phyloP scores from a whole-genome alignment of 805 yeast genomes.

The Schizosaccharomyces japonicus region DNA sequence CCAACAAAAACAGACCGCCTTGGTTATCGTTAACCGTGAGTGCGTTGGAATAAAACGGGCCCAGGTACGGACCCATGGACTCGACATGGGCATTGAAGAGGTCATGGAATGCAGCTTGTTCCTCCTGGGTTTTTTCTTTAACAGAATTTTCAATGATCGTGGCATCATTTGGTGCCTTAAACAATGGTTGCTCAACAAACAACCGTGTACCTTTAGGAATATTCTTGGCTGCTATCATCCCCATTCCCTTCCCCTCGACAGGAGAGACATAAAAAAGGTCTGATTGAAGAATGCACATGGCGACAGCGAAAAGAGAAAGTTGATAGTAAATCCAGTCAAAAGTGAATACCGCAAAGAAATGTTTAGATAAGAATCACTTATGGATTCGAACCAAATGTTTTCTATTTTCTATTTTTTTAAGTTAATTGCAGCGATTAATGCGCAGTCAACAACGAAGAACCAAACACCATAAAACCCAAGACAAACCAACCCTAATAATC shows the following conservation, averaged over 20 bases:
- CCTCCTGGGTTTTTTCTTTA: background rate
- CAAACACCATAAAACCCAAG: no score
- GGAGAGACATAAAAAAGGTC: background rate
- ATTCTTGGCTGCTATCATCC: background rate
- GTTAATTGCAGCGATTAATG: no score
- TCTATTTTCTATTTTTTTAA: no score
- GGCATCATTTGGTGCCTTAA: background rate
- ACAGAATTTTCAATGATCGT: background rate
- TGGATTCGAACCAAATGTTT: no score
- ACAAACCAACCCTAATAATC: no score
- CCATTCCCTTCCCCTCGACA: background rate
- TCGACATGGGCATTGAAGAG: background rate
- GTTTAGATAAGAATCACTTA: no score
- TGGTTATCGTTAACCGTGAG: background rate
- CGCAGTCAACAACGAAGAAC: no score
- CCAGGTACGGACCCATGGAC: background rate
- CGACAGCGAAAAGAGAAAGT: no score
- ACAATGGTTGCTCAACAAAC: background rate
- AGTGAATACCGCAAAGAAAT: no score
- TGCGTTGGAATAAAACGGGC: constrained; percentile 2
- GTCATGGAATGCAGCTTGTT: background rate
- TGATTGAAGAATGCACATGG: no score
- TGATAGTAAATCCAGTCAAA: no score
- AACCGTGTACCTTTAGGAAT: background rate
- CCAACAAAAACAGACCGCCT: background rate